Percentiles rank a stretch among this genome's conserved stretches.
phyloP scores from a whole-genome alignment of 441 rosid genomes.

The Arabidopsis hybrid region DNA sequence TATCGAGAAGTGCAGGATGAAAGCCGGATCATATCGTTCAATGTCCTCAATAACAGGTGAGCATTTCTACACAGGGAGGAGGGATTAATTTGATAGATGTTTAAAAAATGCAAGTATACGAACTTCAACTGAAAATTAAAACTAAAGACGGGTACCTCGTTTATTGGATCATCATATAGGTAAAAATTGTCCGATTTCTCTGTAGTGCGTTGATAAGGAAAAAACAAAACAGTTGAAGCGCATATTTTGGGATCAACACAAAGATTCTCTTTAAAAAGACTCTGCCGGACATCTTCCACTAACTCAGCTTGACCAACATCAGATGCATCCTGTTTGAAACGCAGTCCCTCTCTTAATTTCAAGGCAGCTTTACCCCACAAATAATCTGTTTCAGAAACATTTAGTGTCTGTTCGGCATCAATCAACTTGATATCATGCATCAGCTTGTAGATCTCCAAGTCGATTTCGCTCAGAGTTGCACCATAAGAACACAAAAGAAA shows the following conservation, averaged over 20 bases:
- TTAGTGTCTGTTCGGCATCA: conserved; percentile 49
- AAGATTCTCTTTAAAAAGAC: conserved; percentile 82
- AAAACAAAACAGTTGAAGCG: conserved; percentile 68
- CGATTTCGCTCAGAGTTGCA: conserved; percentile 80
- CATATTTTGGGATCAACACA: conserved; percentile 78
- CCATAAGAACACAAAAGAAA: conserved; percentile 90
- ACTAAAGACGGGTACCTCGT: conserved; percentile 36
- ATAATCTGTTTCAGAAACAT: conserved; percentile 60
- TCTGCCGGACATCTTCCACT: conserved; percentile 59
- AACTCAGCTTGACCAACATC: conserved; percentile 53
- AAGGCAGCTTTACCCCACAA: conserved; percentile 85
- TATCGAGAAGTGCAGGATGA: conserved; percentile 74
- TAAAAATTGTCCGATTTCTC: conserved; percentile 47
- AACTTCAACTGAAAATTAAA: conserved; percentile 2
- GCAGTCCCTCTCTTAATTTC: conserved; percentile 62
- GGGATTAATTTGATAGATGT: conserved; percentile 27
- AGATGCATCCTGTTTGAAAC: conserved; percentile 54
- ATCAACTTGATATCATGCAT: conserved; percentile 68
- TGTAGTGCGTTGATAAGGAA: conserved; percentile 70
- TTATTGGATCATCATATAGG: conserved; percentile 37
- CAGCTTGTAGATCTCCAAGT: conserved; percentile 74
- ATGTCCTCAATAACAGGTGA: conserved; percentile 45
- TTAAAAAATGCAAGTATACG: conserved; percentile 7
- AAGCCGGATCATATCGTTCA: conserved; percentile 83
- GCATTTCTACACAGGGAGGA: conserved; percentile 55